These are phyloP conservation scores for Penicillium pancosmium DNA, from an alignment of 495 filamentous ascomycete genomes.

Conservation along the genomic window DNA sequence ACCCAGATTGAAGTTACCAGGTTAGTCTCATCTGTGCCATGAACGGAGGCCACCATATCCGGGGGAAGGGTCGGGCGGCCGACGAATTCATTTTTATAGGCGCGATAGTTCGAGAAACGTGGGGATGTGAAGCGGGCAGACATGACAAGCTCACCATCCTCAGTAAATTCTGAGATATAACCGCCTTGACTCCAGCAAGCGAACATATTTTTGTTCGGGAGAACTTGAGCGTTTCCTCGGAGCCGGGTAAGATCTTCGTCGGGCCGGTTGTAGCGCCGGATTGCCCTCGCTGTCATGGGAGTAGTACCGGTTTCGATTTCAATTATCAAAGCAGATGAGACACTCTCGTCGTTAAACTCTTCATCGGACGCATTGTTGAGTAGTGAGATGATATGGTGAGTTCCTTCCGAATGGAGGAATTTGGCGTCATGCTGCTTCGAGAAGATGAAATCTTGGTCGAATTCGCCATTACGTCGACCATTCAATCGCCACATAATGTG, in stretches of 20 bases:
- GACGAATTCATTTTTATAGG: slow-evolving; percentile 38
- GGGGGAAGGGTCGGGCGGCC: slow-evolving; percentile 33
- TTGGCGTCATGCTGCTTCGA: slow-evolving; percentile 62
- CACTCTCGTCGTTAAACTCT: slow-evolving; percentile 41
- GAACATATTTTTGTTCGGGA: slow-evolving; percentile 56
- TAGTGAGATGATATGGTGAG: slow-evolving; percentile 49
- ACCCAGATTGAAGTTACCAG: slow-evolving; percentile 40
- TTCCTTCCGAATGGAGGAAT: slow-evolving; percentile 48
- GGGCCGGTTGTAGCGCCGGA: slow-evolving; percentile 45
- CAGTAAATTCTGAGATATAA: slow-evolving; percentile 53
- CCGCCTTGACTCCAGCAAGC: slow-evolving; percentile 59
- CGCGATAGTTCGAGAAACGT: slow-evolving; percentile 36
- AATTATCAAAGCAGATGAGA: slow-evolving; percentile 56
- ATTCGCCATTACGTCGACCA: slow-evolving; percentile 42
- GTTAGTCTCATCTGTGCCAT: slow-evolving; percentile 31
- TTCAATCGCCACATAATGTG: slow-evolving; percentile 59
- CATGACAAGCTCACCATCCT: slow-evolving; percentile 51
- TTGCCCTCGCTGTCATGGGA: slow-evolving; percentile 47
- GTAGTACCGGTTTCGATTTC: slow-evolving; percentile 47
- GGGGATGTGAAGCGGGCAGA: slow-evolving; percentile 28
- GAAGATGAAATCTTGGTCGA: slow-evolving; percentile 54
- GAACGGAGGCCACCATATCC: slow-evolving; percentile 30
- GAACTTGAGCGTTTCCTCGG: slow-evolving; percentile 58
- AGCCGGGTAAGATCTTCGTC: slow-evolving; percentile 48
- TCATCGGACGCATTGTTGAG: slow-evolving; percentile 56